Evolutionary conservation across 257 asterid species (phyloP), one percentile per base, ranked within the genome.

Genomic region (Solanum chiquidenum): DNA sequence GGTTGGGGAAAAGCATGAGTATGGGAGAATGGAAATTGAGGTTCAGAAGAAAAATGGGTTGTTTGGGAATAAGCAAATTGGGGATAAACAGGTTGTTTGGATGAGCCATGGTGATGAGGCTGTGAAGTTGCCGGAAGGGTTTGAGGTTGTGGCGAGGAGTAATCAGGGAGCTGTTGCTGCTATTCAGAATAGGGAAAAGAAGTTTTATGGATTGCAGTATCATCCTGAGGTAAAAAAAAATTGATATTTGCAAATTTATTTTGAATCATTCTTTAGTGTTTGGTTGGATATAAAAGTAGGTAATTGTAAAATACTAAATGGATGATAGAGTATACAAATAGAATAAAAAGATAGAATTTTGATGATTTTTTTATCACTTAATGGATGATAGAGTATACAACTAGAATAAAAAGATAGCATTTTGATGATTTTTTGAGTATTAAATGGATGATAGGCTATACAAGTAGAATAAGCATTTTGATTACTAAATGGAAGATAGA

Each of bases 21-120:
- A 95, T 86, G 99, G 99, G 33, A 92, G 99, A 89, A 97, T 96
- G 99, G 98, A 91, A 75, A 94, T 97, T 86, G 98, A 85, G 88
- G 98, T 97, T 31, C 89, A 35, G 44, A 89, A 89, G 86, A 89
- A 18, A 11, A 0, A 14, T 31, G 97, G 94, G 23, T 84, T 97
- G 87, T 97, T 94, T 92, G 98, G 98, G 92, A 89, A 93, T 88
- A 92, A 88, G 88, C 68, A 29, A 5, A 86, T 90, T 87, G 99
- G 99, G 87, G 98, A 94, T 86, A 91, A 87, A 88, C 99, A 97
- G 90, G 93, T 91, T 27, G 99, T 96, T 89, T 97, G 99, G 99
- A 97, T 97, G 99, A 97, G 99, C 87, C 99, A 97, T 49, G 99
- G 99, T 4, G 99, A 97, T 18, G 99, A 96, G 91, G 98, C 98